phyloP scores from a whole-genome alignment of 176 grass and related monocot species.

The Zoysia japonica region DNA sequence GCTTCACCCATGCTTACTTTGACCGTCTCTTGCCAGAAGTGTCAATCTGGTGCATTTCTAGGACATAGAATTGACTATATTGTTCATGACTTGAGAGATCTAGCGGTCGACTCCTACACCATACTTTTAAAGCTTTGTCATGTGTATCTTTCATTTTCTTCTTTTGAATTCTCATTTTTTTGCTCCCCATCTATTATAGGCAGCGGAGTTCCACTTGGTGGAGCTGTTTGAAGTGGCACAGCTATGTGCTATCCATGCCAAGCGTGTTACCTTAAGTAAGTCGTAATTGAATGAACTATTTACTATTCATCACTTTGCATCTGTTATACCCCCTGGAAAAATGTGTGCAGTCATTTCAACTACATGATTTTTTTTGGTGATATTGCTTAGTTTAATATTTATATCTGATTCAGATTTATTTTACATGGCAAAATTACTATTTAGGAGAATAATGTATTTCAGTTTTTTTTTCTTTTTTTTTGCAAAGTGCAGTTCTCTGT shows the following conservation, averaged over 20 bases:
- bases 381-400: background rate
- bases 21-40: background rate
- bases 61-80: too few relatives aligned
- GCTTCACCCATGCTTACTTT: background rate
- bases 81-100: background rate
- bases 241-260: conserved; percentile 66
- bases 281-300: conserved; percentile 1
- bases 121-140: background rate
- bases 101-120: background rate
- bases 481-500: background rate
- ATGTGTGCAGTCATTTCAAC: conserved; percentile 11
- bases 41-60: background rate
- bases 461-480: background rate
- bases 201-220: conserved; percentile 57
- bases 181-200: conserved; percentile 42
- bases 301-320: conserved; percentile 9
- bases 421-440: conserved; percentile 12
- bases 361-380: background rate
- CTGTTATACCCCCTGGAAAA: conserved; percentile 23
- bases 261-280: conserved; percentile 72
- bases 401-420: conserved; percentile 2
- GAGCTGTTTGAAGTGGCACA: conserved; percentile 54
- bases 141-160: background rate
- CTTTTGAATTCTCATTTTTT: conserved; percentile 3
- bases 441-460: background rate